A percentile compares a stretch with the other conserved stretches of the same genome.
phyloP scores from a whole-genome alignment of 306 rosid species.

The Inga laurina region DNA sequence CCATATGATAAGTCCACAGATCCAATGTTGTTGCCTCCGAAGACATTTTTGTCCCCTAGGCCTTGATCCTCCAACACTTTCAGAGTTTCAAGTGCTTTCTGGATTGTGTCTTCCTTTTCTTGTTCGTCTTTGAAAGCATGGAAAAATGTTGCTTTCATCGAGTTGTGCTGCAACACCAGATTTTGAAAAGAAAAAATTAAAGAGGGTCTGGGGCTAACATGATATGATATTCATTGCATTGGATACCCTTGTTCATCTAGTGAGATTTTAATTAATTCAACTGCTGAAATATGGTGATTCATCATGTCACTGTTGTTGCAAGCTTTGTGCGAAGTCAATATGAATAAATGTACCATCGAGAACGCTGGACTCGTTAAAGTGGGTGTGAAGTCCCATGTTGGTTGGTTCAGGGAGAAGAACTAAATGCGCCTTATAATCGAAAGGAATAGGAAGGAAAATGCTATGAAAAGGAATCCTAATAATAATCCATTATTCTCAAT shows the following conservation, averaged over 20 bases:
- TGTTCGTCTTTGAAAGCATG: conserved; percentile 1
- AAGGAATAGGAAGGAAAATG: background rate
- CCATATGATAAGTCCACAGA: conserved; percentile 39
- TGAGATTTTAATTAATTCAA: no score
- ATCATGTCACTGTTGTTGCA: background rate
- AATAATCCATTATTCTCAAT: background rate
- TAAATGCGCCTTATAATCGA: no score
- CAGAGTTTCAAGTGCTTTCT: conserved; percentile 22
- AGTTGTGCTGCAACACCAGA: background rate
- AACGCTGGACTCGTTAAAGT: no score
- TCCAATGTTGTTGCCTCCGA: conserved; percentile 5
- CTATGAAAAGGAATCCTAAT: no score
- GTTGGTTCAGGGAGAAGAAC: no score
- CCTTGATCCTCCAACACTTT: conserved; percentile 28
- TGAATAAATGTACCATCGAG: no score
- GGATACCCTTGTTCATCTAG: background rate
- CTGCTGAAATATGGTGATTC: background rate
- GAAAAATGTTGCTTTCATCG: background rate
- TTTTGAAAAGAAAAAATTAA: background rate
- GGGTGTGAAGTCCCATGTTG: no score
- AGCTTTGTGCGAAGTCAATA: background rate
- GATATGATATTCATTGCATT: background rate
- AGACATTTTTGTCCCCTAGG: conserved; percentile 25
- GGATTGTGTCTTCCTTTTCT: conserved; percentile 15
- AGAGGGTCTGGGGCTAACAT: background rate